Percentiles rank a stretch among this genome's conserved stretches.
Evolutionary conservation across 129 eudicot genomes (phyloP).

Genomic region (Kitagawia praeruptora): DNA sequence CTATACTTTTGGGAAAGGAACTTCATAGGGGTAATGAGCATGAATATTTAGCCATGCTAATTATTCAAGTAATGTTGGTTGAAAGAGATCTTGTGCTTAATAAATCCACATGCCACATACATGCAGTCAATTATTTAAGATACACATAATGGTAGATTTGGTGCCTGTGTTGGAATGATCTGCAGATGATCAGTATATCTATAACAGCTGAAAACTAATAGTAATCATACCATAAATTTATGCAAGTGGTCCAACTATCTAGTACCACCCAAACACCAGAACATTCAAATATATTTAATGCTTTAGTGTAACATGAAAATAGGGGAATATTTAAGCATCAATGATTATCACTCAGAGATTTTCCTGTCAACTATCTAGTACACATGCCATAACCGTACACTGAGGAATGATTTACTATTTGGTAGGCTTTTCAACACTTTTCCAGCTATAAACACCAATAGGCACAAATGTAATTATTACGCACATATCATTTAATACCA

Average conservation of each 20-base stretch:
- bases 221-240: not conserved
- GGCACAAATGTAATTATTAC: not conserved
- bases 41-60: not conserved
- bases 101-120: not conserved
- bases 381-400: not conserved
- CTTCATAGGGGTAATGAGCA: not conserved
- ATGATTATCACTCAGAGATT: not conserved
- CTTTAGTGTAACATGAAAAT: not conserved
- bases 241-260: not conserved
- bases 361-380: not conserved
- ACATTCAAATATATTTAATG: not conserved
- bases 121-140: not conserved
- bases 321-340: not conserved
- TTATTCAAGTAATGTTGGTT: not conserved
- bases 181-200: not conserved
- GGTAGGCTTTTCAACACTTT: not conserved
- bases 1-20: not conserved
- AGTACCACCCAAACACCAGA: not conserved
- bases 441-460: not conserved
- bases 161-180: not conserved
- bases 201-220: not conserved
- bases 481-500: not conserved
- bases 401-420: not conserved
- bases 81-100: not conserved
- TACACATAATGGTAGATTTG: not conserved